Evolutionary conservation across 1,284 basidiomycete genomes (phyloP).

Genomic region (Hemileia vastatrix): DNA sequence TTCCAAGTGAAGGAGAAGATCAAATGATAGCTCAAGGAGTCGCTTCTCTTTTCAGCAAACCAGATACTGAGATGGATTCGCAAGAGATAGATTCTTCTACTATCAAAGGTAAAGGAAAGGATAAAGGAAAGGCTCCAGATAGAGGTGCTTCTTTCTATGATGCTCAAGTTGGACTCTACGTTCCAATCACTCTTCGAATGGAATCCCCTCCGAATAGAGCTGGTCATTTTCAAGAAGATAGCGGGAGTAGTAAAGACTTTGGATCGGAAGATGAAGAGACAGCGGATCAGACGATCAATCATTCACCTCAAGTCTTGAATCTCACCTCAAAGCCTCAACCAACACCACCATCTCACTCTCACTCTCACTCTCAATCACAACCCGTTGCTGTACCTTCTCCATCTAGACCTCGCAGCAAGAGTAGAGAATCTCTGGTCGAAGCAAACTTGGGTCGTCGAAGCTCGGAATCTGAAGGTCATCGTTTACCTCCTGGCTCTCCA

Average conservation of each 20-base stretch:
- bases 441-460: background rate
- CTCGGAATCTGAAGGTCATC: background rate
- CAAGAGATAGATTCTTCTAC: background rate
- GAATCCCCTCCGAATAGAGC: constrained; percentile 7
- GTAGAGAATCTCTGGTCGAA: background rate
- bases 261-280: background rate
- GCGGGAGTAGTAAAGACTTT: constrained; percentile 29
- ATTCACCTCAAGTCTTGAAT: background rate
- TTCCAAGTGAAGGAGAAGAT: background rate
- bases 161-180: constrained; percentile 21
- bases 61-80: background rate
- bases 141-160: background rate
- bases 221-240: constrained; percentile 29
- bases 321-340: background rate
- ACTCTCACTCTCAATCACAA: too few species aligned
- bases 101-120: background rate
- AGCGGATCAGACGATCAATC: background rate
- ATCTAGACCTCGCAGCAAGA: background rate
- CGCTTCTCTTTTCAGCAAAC: background rate
- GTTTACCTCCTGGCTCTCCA: background rate
- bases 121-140: background rate
- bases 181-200: constrained; percentile 11
- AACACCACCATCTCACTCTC: background rate
- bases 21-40: background rate
- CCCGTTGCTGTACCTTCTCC: too few species aligned